Evolutionary conservation across 2,329 filamentous ascomycete species (phyloP).

Genomic region (Ophiostoma montium): DNA sequence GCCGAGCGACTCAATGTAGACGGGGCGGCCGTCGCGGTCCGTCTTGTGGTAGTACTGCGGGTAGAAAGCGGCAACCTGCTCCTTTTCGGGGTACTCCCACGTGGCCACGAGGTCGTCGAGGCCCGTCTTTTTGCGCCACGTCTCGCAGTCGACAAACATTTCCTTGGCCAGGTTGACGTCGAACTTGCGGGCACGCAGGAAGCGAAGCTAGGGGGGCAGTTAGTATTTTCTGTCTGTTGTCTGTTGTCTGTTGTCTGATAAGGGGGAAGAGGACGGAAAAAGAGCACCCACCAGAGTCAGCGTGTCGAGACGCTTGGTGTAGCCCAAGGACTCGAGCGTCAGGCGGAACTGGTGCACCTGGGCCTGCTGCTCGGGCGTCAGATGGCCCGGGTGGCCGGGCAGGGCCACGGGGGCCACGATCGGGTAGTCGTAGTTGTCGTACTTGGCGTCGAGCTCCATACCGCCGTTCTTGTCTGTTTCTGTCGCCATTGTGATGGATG

Average conservation of each 20-base stretch:
- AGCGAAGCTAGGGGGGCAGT: slow-evolving; percentile 55
- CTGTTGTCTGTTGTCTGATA: no score
- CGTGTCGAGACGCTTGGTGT: slow-evolving; percentile 76
- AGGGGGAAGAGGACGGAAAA: no score
- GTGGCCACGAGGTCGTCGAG: slow-evolving; percentile 67
- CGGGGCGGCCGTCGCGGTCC: slow-evolving; percentile 85
- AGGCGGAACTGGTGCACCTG: slow-evolving; percentile 74
- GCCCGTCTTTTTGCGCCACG: slow-evolving; percentile 77
- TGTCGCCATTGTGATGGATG: slow-evolving; percentile 6
- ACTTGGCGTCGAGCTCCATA: slow-evolving; percentile 66
- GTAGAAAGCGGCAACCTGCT: slow-evolving; percentile 78
- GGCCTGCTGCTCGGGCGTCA: slow-evolving; percentile 76
- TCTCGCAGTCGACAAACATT: slow-evolving; percentile 84
- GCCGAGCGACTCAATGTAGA: slow-evolving; percentile 94
- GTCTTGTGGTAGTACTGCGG: slow-evolving; percentile 99
- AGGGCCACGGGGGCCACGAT: slow-evolving; percentile 56
- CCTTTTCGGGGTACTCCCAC: slow-evolving; percentile 81
- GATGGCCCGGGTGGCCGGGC: slow-evolving; percentile 74
- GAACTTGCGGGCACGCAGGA: slow-evolving; percentile 90
- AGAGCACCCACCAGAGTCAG: slow-evolving; percentile 60
- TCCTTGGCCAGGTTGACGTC: slow-evolving; percentile 65
- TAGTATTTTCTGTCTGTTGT: no score
- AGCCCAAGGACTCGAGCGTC: slow-evolving; percentile 72
- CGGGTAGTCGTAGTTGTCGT: slow-evolving; percentile 93
- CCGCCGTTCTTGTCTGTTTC: slow-evolving; percentile 8